Conservation (phyloP, 1,139 yeast species). For the Eremothecium cymbalariae region DNA sequence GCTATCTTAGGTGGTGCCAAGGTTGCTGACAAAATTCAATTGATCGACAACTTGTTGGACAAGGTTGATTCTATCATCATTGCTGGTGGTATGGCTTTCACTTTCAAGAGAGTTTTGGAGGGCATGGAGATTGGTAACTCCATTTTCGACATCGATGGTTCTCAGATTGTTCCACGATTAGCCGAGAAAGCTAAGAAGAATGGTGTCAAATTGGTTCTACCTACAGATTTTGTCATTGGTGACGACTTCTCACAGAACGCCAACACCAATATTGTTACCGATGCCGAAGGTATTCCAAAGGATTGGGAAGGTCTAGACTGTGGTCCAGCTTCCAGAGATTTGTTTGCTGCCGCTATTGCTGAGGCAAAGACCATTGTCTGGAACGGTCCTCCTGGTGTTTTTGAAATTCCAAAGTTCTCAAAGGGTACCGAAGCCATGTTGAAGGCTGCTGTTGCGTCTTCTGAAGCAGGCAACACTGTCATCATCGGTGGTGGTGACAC, state of each 20-base stretch:
- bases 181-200: constrained; percentile 92
- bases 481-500: constrained; percentile 99
- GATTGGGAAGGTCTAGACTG: constrained; percentile 92
- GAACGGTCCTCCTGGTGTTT: constrained; percentile 99
- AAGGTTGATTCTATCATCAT: constrained; percentile 87
- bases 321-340: constrained; percentile 77
- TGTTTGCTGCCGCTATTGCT: constrained; percentile 70
- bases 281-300: constrained; percentile 83
- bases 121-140: constrained; percentile 83
- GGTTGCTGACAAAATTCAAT: constrained; percentile 95
- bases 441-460: constrained; percentile 79
- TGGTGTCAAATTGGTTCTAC: constrained; percentile 83
- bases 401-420: constrained; percentile 87
- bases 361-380: constrained; percentile 95
- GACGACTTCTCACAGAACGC: constrained; percentile 92
- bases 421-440: constrained; percentile 82
- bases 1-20: constrained; percentile 98
- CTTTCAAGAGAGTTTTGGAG: constrained; percentile 88
- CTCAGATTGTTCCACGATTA: constrained; percentile 82
- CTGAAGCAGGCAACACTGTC: constrained; percentile 83
- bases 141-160: constrained; percentile 82
- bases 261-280: constrained; percentile 67
- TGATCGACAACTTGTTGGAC: constrained; percentile 91
- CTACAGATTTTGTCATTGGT: constrained; percentile 89
- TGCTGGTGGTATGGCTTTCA: constrained; percentile 99